These are phyloP conservation scores for Linanthus parryae DNA, from an alignment of 148 eudicot genomes.

Conservation along the genomic window DNA sequence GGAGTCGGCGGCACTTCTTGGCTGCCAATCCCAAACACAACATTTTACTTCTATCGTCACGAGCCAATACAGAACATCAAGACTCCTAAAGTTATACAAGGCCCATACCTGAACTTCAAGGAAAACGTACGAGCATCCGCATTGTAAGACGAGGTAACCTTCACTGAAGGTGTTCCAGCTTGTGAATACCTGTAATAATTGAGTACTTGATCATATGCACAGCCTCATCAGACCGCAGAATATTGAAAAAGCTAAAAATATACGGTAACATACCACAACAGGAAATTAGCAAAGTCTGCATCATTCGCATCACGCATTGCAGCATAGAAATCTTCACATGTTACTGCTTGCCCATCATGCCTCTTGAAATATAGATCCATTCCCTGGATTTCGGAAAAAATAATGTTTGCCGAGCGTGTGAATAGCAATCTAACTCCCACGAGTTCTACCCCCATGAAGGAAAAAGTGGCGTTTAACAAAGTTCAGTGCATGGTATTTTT, in stretches of 20 bases:
- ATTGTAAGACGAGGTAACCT: slow-evolving; percentile 70
- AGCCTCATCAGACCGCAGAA: no score
- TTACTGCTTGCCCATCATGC: slow-evolving; percentile 98
- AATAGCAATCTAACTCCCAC: background rate
- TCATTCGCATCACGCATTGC: slow-evolving; percentile 96
- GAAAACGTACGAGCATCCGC: slow-evolving; percentile 62
- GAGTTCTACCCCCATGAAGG: no score
- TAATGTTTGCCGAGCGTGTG: background rate
- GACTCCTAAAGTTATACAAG: background rate
- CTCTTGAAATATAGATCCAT: slow-evolving; percentile 94
- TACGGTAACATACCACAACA: slow-evolving; percentile 49
- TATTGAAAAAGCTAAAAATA: background rate
- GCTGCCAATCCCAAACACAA: slow-evolving; percentile 33
- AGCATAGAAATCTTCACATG: slow-evolving; percentile 95
- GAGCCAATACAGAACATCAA: background rate
- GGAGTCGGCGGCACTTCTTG: slow-evolving; percentile 96
- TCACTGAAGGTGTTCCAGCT: slow-evolving; percentile 92
- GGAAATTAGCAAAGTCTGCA: slow-evolving; percentile 92
- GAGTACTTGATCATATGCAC: background rate
- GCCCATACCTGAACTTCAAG: slow-evolving; percentile 68
- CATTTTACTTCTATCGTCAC: slow-evolving; percentile 3
- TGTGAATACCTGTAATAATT: slow-evolving; percentile 72
- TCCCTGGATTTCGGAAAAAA: slow-evolving; percentile 40
- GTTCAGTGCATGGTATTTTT: background rate
- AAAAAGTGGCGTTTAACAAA: no score